phyloP scores from a whole-genome alignment of 2,329 filamentous ascomycete species.

The Xylariales sp. region DNA sequence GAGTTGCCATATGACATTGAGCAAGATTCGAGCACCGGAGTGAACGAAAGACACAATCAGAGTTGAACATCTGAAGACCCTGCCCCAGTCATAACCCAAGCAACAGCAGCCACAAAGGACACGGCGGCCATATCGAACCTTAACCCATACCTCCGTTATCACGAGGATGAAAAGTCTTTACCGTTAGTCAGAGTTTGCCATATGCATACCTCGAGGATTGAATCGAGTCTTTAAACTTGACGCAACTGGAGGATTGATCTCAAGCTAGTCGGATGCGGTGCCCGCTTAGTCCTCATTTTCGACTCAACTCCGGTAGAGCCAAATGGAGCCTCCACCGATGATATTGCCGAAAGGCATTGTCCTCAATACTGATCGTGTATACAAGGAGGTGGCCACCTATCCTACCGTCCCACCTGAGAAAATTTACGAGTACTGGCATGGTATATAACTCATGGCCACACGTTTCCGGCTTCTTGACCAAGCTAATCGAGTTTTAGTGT shows the following conservation, averaged over 20 bases:
- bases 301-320: slow-evolving; percentile 8
- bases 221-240: slow-evolving; percentile 1
- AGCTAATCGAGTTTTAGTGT: slow-evolving; percentile 39
- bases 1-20: too few species aligned
- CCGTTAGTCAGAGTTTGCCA: slow-evolving; percentile 2
- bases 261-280: background rate
- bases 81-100: too few species aligned
- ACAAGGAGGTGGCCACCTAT: slow-evolving; percentile 49
- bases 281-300: background rate
- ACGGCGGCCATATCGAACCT: background rate
- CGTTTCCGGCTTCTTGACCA: slow-evolving; percentile 5
- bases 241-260: slow-evolving; percentile 4
- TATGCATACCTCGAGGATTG: background rate
- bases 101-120: too few species aligned
- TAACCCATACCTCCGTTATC: background rate
- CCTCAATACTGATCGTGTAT: slow-evolving; percentile 47
- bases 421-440: slow-evolving; percentile 53
- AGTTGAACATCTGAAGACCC: too few species aligned
- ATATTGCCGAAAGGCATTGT: slow-evolving; percentile 55
- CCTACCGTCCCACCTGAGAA: slow-evolving; percentile 46
- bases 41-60: too few species aligned
- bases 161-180: background rate
- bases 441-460: slow-evolving; percentile 30
- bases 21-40: too few species aligned
- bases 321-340: slow-evolving; percentile 31